Base-by-base conservation (phyloP, 1,284 basidiomycete species). In the Papiliotrema nemorosa region DNA sequence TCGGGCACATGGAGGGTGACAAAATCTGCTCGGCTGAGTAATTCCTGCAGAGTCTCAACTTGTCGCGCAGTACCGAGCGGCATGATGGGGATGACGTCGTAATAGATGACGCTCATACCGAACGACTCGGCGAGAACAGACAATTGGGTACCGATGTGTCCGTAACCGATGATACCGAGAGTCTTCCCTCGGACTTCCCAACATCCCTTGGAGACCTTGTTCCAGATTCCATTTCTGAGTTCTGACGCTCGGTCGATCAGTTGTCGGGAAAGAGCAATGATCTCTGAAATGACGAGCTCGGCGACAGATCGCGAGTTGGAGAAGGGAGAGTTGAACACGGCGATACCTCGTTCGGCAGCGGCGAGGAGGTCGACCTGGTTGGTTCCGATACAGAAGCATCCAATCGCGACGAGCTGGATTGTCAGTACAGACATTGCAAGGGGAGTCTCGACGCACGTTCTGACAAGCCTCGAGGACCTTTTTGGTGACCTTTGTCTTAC, bases 301-400 rank as follows among this genome's bases (percentile, higher is more conserved):
- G 96, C 96, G 46, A 99, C 96, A 0, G 94, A 97, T 58, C 96
- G 90, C 37, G 96, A 98, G 78, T 99, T 99, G 74, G 96, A 94
- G 78, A 98, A 99, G 29, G 96, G 96, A 13, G 94, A 98, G 77
- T 99, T 99, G 83, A 99, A 99, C 49, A 99, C 96, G 34, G 93
- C 90, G 60, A 99, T 89, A 62, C 96, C 96, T 51, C 87, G 85
- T 53, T 84, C 83, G 44, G 89, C 84, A 34, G 94, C 92, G 3
- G 87, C 83, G 39, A 75, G 61, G 46, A 98, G 85, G 74, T 97
- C 92, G 64, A 98, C 96, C 76, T 98, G 96, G 77, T 98, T 98
- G 55, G 92, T 94, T 52, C 96, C 96, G 66, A 99, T 99, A 78
- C 96, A 99, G 84, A 99, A 99, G 77, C 96, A 99, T 36, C 96